A percentile compares a stretch with the other conserved stretches of the same genome.
Conservation (phyloP, 2,329 filamentous ascomycete species). For the Hymenoscyphus albidus region DNA sequence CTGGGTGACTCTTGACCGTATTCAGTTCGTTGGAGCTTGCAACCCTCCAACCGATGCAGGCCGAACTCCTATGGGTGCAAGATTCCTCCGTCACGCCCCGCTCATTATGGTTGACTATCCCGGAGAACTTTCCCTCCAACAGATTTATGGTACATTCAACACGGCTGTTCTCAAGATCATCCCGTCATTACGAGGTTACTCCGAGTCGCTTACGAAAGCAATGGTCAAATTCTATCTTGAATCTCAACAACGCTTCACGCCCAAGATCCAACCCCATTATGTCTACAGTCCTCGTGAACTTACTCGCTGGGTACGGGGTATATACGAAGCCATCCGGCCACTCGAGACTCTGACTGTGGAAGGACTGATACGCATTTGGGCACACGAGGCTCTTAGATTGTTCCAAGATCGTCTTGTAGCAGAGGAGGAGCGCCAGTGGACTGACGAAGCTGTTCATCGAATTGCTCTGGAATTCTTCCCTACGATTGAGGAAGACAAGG, state of each 20-base stretch:
- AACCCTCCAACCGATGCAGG: constrained; percentile 97
- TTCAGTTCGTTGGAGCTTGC: constrained; percentile 98
- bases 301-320: constrained; percentile 93
- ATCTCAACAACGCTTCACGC: constrained; percentile 90
- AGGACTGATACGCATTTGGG: constrained; percentile 94
- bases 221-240: constrained; percentile 98
- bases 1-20: constrained; percentile 95
- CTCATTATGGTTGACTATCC: constrained; percentile 99
- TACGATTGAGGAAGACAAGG: constrained; percentile 85
- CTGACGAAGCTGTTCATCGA: constrained; percentile 77
- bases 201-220: constrained; percentile 87
- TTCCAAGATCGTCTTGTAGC: constrained; percentile 97
- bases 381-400: constrained; percentile 89
- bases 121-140: constrained; percentile 85
- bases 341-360: constrained; percentile 85
- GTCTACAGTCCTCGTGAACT: constrained; percentile 99
- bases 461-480: constrained; percentile 93
- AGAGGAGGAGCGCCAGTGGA: constrained; percentile 94
- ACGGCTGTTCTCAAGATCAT: constrained; percentile 94
- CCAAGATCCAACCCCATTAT: constrained; percentile 96
- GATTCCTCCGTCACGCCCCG: constrained; percentile 95
- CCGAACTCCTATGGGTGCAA: constrained; percentile 85
- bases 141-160: constrained; percentile 99
- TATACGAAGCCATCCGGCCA: constrained; percentile 94
- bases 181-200: constrained; percentile 88